phyloP scores from a whole-genome alignment of 2,329 filamentous ascomycete genomes.

The Exophiala bonariae region DNA sequence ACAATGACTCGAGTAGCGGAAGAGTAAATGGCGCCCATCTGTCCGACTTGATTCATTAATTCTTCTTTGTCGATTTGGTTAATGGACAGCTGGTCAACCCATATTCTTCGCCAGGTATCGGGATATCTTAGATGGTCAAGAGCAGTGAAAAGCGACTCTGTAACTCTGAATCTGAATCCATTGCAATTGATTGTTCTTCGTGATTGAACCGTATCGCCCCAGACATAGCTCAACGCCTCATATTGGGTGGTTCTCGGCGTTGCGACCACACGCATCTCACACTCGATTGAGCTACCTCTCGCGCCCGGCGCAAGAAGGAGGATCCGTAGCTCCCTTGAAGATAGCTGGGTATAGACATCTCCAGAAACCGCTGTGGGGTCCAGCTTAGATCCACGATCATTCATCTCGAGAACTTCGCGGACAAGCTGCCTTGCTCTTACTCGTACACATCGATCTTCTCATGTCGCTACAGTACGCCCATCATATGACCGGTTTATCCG shows the following conservation, averaged over 20 bases:
- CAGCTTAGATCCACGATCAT: slow-evolving; percentile 17
- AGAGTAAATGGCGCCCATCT: slow-evolving; percentile 18
- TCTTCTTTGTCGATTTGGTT: slow-evolving; percentile 14
- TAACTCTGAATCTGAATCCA: slow-evolving; percentile 17
- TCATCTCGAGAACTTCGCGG: no score
- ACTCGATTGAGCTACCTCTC: slow-evolving; percentile 13
- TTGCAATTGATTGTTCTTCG: slow-evolving; percentile 17
- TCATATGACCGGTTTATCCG: no score
- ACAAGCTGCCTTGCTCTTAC: no score
- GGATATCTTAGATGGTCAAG: slow-evolving; percentile 13
- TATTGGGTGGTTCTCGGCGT: slow-evolving; percentile 14
- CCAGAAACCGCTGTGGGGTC: slow-evolving; percentile 10
- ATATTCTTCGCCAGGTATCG: slow-evolving; percentile 16
- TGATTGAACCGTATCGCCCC: slow-evolving; percentile 14
- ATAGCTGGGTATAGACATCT: slow-evolving; percentile 17
- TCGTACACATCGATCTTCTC: no score
- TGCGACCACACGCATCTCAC: slow-evolving; percentile 14
- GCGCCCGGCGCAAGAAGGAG: slow-evolving; percentile 14
- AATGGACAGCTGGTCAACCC: slow-evolving; percentile 23
- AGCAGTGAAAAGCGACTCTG: slow-evolving; percentile 15
- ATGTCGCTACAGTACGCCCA: no score
- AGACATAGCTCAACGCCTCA: slow-evolving; percentile 22
- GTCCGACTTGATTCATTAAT: slow-evolving; percentile 12
- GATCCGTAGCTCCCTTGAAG: slow-evolving; percentile 13
- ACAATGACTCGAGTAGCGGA: slow-evolving; percentile 23